Conservation (phyloP, 1,139 yeast species). For the Meyerozyma elateridarum region DNA sequence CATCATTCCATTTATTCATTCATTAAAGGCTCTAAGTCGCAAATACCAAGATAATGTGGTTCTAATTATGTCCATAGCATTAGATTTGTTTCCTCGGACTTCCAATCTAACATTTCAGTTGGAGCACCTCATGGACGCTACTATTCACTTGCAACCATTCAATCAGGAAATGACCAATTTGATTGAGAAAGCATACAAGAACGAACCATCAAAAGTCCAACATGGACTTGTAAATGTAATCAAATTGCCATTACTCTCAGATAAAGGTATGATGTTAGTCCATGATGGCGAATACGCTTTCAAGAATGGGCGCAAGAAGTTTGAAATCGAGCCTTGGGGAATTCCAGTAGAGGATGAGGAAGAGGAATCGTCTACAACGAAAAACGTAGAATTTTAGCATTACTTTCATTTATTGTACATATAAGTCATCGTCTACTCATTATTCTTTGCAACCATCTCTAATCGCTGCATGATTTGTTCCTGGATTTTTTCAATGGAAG, state of each 20-base stretch:
- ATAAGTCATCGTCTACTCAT: conserved; percentile 1
- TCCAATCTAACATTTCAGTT: conserved; percentile 45
- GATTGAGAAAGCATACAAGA: conserved; percentile 63
- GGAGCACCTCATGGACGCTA: conserved; percentile 64
- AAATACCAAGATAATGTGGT: conserved; percentile 44
- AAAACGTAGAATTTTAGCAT: conserved; percentile 32
- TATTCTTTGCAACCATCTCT: conserved; percentile 6
- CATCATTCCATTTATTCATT: conserved; percentile 59
- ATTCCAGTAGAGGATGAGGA: conserved; percentile 86
- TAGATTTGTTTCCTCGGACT: conserved; percentile 63
- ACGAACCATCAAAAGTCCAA: conserved; percentile 69
- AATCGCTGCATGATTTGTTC: conserved; percentile 13
- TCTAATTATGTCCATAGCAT: conserved; percentile 50
- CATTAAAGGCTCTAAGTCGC: conserved; percentile 52
- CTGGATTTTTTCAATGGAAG: conserved; percentile 13
- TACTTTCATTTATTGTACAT: neutral
- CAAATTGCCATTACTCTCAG: conserved; percentile 69
- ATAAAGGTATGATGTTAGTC: conserved; percentile 74
- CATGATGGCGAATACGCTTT: conserved; percentile 79
- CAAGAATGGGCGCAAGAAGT: conserved; percentile 74
- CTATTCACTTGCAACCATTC: conserved; percentile 77
- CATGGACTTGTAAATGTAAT: conserved; percentile 82
- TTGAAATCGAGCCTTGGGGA: conserved; percentile 89
- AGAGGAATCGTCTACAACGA: conserved; percentile 33
- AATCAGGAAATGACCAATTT: conserved; percentile 66